phyloP scores from a whole-genome alignment of 1,284 basidiomycete genomes.

The Boletellus sp. region DNA sequence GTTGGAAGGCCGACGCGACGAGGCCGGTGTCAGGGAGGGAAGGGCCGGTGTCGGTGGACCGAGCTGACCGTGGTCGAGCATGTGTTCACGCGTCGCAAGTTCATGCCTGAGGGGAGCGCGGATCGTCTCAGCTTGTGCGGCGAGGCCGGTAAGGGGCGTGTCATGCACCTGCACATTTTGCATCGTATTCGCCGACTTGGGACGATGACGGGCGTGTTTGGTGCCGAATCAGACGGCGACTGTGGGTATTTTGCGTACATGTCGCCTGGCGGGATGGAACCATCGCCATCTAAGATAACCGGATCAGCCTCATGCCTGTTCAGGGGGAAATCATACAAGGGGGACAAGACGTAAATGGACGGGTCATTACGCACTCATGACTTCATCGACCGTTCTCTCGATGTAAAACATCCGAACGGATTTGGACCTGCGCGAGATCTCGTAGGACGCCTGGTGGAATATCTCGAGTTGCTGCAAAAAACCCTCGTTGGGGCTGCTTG shows the following conservation, averaged over 20 bases:
- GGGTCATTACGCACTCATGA: slow-evolving; percentile 60
- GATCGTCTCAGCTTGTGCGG: neutral
- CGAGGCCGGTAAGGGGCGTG: neutral
- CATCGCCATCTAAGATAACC: slow-evolving; percentile 60
- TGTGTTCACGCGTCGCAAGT: slow-evolving; percentile 84
- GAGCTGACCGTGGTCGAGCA: slow-evolving; percentile 85
- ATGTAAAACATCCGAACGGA: slow-evolving; percentile 78
- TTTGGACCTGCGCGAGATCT: slow-evolving; percentile 67
- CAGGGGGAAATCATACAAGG: slow-evolving; percentile 2
- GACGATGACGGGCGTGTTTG: slow-evolving; percentile 50
- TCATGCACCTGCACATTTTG: slow-evolving; percentile 79
- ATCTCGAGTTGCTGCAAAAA: slow-evolving; percentile 77
- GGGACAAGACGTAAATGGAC: neutral
- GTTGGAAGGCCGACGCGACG: slow-evolving; percentile 49
- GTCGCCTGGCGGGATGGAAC: slow-evolving; percentile 52
- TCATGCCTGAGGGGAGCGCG: slow-evolving; percentile 53
- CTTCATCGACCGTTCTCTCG: slow-evolving; percentile 66
- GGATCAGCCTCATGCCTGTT: slow-evolving; percentile 5
- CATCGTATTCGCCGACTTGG: slow-evolving; percentile 75
- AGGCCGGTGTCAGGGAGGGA: slow-evolving; percentile 43
- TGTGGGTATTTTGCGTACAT: slow-evolving; percentile 77
- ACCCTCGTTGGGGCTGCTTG: slow-evolving; percentile 68
- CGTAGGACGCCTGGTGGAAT: slow-evolving; percentile 69
- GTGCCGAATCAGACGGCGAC: slow-evolving; percentile 59
- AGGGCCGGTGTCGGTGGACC: slow-evolving; percentile 58